Conservation (phyloP, 352 stramenopile species). For the Phytophthora foliorum region DNA sequence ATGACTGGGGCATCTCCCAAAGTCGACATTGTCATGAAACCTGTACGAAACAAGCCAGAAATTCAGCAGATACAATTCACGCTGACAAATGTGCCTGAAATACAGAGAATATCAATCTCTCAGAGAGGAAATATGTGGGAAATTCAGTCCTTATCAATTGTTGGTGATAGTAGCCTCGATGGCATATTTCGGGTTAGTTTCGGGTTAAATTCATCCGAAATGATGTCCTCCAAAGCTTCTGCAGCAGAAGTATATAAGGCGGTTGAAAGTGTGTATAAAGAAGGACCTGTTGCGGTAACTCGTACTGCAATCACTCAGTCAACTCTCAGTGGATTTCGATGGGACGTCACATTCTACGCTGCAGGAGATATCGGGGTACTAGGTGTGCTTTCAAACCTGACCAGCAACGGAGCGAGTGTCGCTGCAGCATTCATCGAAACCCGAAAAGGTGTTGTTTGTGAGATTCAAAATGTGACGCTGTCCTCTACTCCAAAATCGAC, state of each 20-base stretch:
- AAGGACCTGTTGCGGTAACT: background rate
- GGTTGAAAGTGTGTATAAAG: background rate
- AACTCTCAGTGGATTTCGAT: conserved; percentile 28
- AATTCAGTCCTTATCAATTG: conserved; percentile 34
- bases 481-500: background rate
- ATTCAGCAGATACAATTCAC: conserved; percentile 38
- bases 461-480: background rate
- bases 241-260: background rate
- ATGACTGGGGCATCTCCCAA: background rate
- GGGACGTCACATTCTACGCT: conserved; percentile 47
- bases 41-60: conserved; percentile 2
- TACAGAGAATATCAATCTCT: conserved; percentile 37
- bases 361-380: conserved; percentile 31
- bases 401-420: background rate
- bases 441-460: background rate
- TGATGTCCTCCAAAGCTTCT: background rate
- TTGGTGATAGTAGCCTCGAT: conserved; percentile 2
- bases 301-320: conserved; percentile 15
- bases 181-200: conserved; percentile 11
- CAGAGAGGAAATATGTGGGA: conserved; percentile 36
- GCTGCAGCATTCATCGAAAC: background rate
- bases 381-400: conserved; percentile 31
- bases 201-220: background rate
- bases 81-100: conserved; percentile 28
- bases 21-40: background rate